Conservation (phyloP, 164 flowering plant species). For the Buxus sempervirens region DNA sequence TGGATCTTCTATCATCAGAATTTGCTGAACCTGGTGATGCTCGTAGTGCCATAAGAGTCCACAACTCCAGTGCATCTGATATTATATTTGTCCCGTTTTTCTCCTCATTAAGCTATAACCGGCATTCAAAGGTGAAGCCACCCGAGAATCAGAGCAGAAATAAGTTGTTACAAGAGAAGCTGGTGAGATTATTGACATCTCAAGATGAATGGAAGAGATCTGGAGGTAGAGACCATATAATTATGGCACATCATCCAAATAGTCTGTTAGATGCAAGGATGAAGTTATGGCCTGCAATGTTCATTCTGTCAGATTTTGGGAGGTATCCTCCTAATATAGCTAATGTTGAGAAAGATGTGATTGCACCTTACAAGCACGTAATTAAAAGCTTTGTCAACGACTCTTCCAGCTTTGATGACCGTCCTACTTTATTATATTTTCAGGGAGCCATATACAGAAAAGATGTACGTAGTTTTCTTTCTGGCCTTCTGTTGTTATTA, state of each 20-base stretch:
- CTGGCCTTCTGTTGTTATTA: neutral
- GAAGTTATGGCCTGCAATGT: slow-evolving; percentile 77
- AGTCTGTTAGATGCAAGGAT: slow-evolving; percentile 79
- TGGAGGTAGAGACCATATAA: slow-evolving; percentile 80
- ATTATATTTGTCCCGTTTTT: slow-evolving; percentile 89
- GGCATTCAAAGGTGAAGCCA: slow-evolving; percentile 49
- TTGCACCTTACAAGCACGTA: slow-evolving; percentile 90
- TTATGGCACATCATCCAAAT: slow-evolving; percentile 95
- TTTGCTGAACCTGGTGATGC: slow-evolving; percentile 25
- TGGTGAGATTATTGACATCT: slow-evolving; percentile 54
- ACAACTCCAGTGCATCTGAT: slow-evolving; percentile 79
- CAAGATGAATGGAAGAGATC: slow-evolving; percentile 81
- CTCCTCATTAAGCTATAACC: slow-evolving; percentile 78
- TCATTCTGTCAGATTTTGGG: slow-evolving; percentile 85
- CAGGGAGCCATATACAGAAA: slow-evolving; percentile 95
- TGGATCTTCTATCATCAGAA: slow-evolving; percentile 73
- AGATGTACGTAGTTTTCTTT: slow-evolving; percentile 57
- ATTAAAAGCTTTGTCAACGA: slow-evolving; percentile 53
- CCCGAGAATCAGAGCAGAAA: slow-evolving; percentile 43
- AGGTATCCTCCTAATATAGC: slow-evolving; percentile 86
- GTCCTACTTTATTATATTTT: slow-evolving; percentile 78
- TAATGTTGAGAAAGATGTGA: slow-evolving; percentile 83
- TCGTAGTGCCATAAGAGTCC: slow-evolving; percentile 60
- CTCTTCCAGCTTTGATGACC: slow-evolving; percentile 55
- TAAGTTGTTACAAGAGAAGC: slow-evolving; percentile 57